Base-by-base conservation (phyloP, 2,329 filamentous ascomycete species). In the Raffaelea deltoideospora region DNA sequence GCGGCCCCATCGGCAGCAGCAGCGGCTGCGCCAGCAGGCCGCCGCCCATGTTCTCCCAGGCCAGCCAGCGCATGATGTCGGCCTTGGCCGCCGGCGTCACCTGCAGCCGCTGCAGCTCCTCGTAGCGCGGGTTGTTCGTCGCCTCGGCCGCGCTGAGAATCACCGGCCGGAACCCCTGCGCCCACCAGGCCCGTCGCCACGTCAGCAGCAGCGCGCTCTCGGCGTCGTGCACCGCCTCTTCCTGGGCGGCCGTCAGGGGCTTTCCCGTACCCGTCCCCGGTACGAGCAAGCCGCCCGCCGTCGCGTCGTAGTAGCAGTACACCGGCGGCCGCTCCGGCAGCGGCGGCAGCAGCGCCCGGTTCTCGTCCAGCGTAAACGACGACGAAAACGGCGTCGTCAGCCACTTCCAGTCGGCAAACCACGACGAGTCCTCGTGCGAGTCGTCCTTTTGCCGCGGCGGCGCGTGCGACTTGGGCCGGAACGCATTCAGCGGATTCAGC, bases 181-280 rank as follows among this genome's bases (percentile, higher is more conserved):
- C 85, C 83, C 85, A 96, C 86, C 88, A 96, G 3, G 88, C 87
- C 32, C 85, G 72, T 41, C 87, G 72, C 90, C 90, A 96, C 37
- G 82, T 79, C 39, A 93, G 62, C 34, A 96, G 66, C 41, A 96
- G 60, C 40, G 78, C 71, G 50, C 79, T 79, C 53, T 95, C 83
- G 4, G 83, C 81, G 41, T 80, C 71, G 47, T 72, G 72, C 35
- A 72, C 67, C 15, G 69, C 69, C 34, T 69, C 65, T 23, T 79
- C 69, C 26, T 5, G 7, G 6, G 5, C 26, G 10, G 26, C 26
- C 26, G n/a, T n/a, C n/a, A n/a, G n/a, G n/a, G n/a, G n/a, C n/a
- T n/a, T n/a, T n/a, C n/a, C n/a, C n/a, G n/a, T n/a, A n/a, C n/a
- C n/a, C n/a, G 6, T 5, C 5, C 11, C 26, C 26, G 13, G 10